phyloP scores from a whole-genome alignment of 148 eudicot genomes.

The Amaranthus palmeri region DNA sequence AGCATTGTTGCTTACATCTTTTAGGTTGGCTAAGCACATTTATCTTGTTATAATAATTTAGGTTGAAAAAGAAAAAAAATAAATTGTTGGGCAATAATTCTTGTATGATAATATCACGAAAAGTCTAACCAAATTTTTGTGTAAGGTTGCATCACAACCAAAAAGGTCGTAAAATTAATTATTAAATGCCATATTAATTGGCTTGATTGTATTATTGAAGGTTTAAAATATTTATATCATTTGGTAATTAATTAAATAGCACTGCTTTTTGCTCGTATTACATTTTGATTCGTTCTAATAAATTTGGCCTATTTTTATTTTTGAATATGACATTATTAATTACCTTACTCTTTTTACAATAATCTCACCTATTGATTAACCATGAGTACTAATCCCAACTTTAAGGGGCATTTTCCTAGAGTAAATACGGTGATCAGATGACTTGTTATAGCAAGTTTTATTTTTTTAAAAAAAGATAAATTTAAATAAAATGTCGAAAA shows the following conservation, averaged over 20 bases:
- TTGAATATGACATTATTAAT: too few species aligned
- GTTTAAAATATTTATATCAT: not conserved
- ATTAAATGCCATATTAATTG: not conserved
- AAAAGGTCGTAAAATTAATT: not conserved
- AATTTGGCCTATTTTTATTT: too few species aligned
- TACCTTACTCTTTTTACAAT: too few species aligned
- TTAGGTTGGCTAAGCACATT: conserved; percentile 9
- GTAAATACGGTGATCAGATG: too few species aligned
- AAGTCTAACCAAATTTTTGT: not conserved
- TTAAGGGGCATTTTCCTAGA: too few species aligned
- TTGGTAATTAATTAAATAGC: not conserved
- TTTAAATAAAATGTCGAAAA: too few species aligned
- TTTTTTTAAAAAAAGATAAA: too few species aligned
- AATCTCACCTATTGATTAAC: too few species aligned
- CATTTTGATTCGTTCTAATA: too few species aligned
- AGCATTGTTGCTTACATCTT: not conserved
- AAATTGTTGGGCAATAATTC: not conserved
- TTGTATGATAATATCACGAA: not conserved
- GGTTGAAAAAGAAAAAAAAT: not conserved
- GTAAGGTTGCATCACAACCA: not conserved
- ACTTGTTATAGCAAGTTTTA: too few species aligned
- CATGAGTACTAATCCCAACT: too few species aligned
- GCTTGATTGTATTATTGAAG: conserved; percentile 3
- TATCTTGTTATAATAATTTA: not conserved
- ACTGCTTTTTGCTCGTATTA: too few species aligned